Conservation (phyloP, 495 filamentous ascomycete species). For the Chaetomium fimeti region DNA sequence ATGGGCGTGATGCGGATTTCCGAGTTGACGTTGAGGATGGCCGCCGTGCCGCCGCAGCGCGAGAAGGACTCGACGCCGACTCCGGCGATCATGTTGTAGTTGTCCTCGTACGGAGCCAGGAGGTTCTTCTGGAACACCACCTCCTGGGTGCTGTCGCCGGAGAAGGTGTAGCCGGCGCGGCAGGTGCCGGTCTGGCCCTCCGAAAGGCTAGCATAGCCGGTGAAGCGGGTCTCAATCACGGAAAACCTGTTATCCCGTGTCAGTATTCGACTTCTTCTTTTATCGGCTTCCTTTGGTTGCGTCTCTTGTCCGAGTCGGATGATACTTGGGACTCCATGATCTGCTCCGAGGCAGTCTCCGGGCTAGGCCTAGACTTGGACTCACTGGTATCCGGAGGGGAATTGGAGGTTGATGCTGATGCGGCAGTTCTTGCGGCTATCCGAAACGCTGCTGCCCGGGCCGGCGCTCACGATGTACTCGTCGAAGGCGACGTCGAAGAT, state of each 20-base stretch:
- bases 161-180: conserved; percentile 34
- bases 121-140: conserved; percentile 41
- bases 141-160: conserved; percentile 35
- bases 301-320: not conserved
- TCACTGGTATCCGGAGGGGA: conserved; percentile 46
- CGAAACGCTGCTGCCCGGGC: conserved; percentile 38
- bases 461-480: conserved; percentile 47
- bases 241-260: conserved; percentile 27
- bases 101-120: conserved; percentile 34
- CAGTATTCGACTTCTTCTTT: not conserved
- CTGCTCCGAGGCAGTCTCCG: not conserved
- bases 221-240: conserved; percentile 40
- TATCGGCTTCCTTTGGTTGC: not conserved
- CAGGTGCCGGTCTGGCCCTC: conserved; percentile 29
- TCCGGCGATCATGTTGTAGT: conserved; percentile 37
- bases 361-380: conserved; percentile 10
- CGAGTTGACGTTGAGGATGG: conserved; percentile 43
- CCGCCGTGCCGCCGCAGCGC: conserved; percentile 33
- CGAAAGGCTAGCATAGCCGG: conserved; percentile 32
- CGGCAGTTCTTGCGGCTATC: conserved; percentile 50
- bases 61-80: conserved; percentile 37
- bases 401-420: conserved; percentile 45
- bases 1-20: conserved; percentile 37
- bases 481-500: conserved; percentile 51
- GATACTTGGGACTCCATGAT: not conserved